phyloP scores from a whole-genome alignment of 352 stramenopile species.

The Globisporangium mamillatum region DNA sequence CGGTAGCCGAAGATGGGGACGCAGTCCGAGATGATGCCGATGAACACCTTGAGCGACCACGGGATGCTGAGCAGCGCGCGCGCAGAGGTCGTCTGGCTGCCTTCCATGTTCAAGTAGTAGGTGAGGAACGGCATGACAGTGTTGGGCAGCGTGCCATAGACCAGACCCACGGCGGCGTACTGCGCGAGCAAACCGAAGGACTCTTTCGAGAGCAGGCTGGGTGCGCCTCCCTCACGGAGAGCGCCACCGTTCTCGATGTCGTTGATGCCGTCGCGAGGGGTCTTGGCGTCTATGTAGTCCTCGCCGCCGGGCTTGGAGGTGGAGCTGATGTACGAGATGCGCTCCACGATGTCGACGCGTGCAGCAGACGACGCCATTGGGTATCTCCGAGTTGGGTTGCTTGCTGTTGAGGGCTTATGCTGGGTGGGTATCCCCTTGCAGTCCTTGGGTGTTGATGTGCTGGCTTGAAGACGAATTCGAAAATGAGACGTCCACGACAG shows the following conservation, averaged over 20 bases:
- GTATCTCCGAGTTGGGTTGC: background rate
- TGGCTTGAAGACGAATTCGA: background rate
- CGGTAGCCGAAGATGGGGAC: slow-evolving; percentile 49
- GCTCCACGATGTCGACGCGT: slow-evolving; percentile 8
- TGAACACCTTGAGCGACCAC: slow-evolving; percentile 61
- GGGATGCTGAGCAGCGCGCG: slow-evolving; percentile 37
- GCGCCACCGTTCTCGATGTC: slow-evolving; percentile 39
- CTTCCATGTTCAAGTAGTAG: slow-evolving; percentile 51
- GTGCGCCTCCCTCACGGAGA: slow-evolving; percentile 33
- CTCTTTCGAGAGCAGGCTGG: slow-evolving; percentile 34
- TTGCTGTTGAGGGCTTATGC: background rate
- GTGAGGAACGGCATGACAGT: slow-evolving; percentile 46
- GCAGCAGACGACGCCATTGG: background rate
- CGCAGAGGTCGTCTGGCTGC: slow-evolving; percentile 35
- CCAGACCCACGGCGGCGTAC: slow-evolving; percentile 12
- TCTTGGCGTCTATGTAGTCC: slow-evolving; percentile 4
- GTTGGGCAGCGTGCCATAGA: slow-evolving; percentile 39
- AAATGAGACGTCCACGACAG: background rate
- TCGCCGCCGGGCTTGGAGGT: background rate
- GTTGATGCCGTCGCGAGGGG: background rate
- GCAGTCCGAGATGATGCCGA: slow-evolving; percentile 50
- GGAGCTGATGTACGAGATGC: slow-evolving; percentile 9
- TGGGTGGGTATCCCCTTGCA: background rate
- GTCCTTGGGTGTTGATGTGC: no score
- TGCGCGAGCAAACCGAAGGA: slow-evolving; percentile 43